A percentile compares a stretch with the other conserved stretches of the same genome.
These are phyloP conservation scores for Cystobasidium slooffiae DNA, from an alignment of 1,284 basidiomycete genomes.

Conservation along the genomic window DNA sequence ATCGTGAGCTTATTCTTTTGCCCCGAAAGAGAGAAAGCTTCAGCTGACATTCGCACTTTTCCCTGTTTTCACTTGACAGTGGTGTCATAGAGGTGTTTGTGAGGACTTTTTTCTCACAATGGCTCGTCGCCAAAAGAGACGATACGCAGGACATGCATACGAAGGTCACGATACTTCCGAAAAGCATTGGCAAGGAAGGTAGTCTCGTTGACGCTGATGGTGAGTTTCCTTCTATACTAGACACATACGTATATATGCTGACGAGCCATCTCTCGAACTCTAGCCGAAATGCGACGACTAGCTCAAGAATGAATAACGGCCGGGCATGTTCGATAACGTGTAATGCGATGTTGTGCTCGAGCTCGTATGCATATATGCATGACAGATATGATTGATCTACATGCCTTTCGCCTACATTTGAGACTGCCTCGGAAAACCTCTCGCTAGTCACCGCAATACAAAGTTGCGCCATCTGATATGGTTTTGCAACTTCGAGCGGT, in stretches of 20 bases:
- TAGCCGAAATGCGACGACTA: constrained; percentile 23
- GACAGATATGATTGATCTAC: too few species aligned
- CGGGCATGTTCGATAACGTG: neutral
- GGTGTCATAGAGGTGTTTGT: constrained; percentile 23
- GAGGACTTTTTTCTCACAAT: constrained; percentile 18
- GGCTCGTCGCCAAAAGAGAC: constrained; percentile 22
- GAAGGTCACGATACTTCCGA: constrained; percentile 34
- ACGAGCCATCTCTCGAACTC: neutral
- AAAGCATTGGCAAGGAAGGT: constrained; percentile 35
- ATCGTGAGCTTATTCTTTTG: neutral
- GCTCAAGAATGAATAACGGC: neutral
- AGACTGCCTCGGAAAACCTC: too few species aligned
- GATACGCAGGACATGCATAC: neutral
- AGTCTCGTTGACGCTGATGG: constrained; percentile 35
- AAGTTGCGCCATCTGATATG: too few species aligned
- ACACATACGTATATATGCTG: neutral
- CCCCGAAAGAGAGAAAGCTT: neutral
- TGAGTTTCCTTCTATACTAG: neutral
- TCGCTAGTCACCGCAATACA: too few species aligned
- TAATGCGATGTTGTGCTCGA: too few species aligned
- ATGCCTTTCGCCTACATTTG: too few species aligned
- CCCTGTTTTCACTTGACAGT: neutral
- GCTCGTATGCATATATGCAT: too few species aligned
- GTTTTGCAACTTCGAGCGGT: too few species aligned
- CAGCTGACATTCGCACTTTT: neutral